A percentile compares a stretch with the other conserved stretches of the same genome.
These are phyloP conservation scores for Tricholoma hemisulphureum DNA, from an alignment of 768 basidiomycete species.

Conservation along the genomic window DNA sequence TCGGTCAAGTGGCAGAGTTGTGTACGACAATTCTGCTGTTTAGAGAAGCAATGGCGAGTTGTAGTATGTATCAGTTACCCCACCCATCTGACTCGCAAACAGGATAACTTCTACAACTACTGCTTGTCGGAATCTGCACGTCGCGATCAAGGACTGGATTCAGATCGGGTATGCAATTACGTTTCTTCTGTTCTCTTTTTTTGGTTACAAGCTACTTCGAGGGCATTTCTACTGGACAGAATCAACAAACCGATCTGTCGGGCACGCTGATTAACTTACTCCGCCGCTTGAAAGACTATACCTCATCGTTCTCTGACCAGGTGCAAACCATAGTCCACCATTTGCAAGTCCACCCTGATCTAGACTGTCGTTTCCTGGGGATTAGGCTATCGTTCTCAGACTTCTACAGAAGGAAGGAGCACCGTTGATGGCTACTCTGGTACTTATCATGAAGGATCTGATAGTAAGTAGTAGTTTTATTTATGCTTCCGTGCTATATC, in stretches of 20 bases:
- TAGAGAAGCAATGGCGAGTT: conserved; percentile 75
- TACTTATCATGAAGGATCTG: not conserved
- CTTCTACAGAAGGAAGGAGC: conserved; percentile 55
- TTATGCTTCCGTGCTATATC: conserved; percentile 1
- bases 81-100: not conserved
- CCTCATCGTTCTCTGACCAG: conserved; percentile 71
- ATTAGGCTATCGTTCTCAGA: conserved; percentile 83
- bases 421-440: not conserved
- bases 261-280: conserved; percentile 57
- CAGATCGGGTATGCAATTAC: conserved; percentile 53
- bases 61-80: not conserved
- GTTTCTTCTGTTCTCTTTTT: not conserved
- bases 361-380: conserved; percentile 89
- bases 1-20: conserved; percentile 74
- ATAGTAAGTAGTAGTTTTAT: conserved; percentile 10
- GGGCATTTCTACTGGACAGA: conserved; percentile 60
- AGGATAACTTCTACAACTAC: conserved; percentile 92
- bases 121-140: conserved; percentile 84
- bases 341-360: conserved; percentile 78
- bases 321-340: conserved; percentile 72
- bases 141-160: conserved; percentile 70
- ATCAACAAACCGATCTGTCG: conserved; percentile 26
- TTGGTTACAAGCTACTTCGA: conserved; percentile 24
- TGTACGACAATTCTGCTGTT: conserved; percentile 82
- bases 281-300: conserved; percentile 68